Evolutionary conservation across 2,329 filamentous ascomycete genomes (phyloP).

Genomic region (Curvularia lunata): DNA sequence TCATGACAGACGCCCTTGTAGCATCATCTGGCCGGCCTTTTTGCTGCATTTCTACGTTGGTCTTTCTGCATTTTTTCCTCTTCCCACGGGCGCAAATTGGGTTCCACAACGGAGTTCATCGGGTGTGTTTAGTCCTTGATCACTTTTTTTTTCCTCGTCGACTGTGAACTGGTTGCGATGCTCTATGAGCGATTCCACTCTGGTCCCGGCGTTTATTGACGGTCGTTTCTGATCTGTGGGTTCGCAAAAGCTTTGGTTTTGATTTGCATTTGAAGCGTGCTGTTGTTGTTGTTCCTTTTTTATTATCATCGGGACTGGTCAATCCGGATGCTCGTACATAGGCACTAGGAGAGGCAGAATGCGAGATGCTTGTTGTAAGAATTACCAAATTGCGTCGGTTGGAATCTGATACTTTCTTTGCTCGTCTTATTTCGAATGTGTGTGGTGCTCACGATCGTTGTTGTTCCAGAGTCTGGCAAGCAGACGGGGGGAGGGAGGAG

Average conservation of each 20-base stretch:
- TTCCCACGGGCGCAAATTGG: constrained; percentile 31
- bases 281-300: not conserved
- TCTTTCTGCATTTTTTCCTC: constrained; percentile 41
- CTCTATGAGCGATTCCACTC: constrained; percentile 41
- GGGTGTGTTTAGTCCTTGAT: constrained; percentile 27
- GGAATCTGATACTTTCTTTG: constrained; percentile 18
- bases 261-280: constrained; percentile 42
- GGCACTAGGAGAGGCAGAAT: constrained; percentile 30
- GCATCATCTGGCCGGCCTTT: constrained; percentile 38
- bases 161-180: constrained; percentile 45
- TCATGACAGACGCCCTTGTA: constrained; percentile 23
- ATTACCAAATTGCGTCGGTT: constrained; percentile 15
- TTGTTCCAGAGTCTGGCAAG: not conserved
- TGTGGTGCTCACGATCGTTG: constrained; percentile 14
- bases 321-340: constrained; percentile 35
- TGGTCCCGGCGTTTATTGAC: constrained; percentile 33
- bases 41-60: constrained; percentile 45
- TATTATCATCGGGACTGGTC: constrained; percentile 26
- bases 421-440: constrained; percentile 14
- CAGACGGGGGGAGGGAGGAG: not conserved
- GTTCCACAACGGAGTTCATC: constrained; percentile 29
- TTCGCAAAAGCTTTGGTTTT: constrained; percentile 43
- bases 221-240: constrained; percentile 30
- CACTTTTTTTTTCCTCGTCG: constrained; percentile 16
- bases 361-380: constrained; percentile 18